phyloP scores from a whole-genome alignment of 306 rosid species.

The Sesbania bispinosa region DNA sequence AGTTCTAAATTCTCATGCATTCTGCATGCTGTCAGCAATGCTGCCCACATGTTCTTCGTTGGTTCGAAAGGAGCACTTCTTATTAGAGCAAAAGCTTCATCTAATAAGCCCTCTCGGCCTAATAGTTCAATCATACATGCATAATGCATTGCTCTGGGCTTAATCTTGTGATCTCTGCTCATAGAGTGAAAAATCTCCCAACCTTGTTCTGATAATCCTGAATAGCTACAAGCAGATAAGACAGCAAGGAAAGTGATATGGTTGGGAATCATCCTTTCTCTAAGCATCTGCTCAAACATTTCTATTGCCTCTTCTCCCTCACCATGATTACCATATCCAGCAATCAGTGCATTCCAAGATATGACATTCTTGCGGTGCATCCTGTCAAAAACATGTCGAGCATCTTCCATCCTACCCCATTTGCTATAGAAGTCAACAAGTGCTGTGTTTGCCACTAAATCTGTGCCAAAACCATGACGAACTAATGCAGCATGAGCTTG shows the following conservation, averaged over 20 bases:
- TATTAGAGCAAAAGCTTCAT: conserved; percentile 68
- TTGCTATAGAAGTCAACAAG: conserved; percentile 90
- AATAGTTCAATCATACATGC: conserved; percentile 87
- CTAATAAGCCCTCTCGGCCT: conserved; percentile 72
- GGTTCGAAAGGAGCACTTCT: conserved; percentile 66
- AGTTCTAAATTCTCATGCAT: conserved; percentile 66
- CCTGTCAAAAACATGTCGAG: conserved; percentile 67
- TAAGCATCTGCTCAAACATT: conserved; percentile 76
- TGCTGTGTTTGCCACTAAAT: conserved; percentile 71
- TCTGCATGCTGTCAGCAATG: conserved; percentile 82
- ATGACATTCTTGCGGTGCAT: conserved; percentile 65
- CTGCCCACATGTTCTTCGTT: conserved; percentile 87
- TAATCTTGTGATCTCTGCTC: conserved; percentile 63
- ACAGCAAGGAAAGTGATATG: conserved; percentile 86
- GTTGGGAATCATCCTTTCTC: conserved; percentile 60
- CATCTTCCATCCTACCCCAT: conserved; percentile 89
- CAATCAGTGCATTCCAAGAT: conserved; percentile 89
- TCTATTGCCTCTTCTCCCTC: conserved; percentile 68
- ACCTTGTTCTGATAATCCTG: conserved; percentile 70
- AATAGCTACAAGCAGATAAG: conserved; percentile 79
- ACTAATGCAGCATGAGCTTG: conserved; percentile 86
- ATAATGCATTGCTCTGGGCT: conserved; percentile 95
- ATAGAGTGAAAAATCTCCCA: conserved; percentile 76
- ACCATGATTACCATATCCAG: conserved; percentile 85
- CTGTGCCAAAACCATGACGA: conserved; percentile 74